Conservation (phyloP, 768 basidiomycete species). For the Mycena floridula region DNA sequence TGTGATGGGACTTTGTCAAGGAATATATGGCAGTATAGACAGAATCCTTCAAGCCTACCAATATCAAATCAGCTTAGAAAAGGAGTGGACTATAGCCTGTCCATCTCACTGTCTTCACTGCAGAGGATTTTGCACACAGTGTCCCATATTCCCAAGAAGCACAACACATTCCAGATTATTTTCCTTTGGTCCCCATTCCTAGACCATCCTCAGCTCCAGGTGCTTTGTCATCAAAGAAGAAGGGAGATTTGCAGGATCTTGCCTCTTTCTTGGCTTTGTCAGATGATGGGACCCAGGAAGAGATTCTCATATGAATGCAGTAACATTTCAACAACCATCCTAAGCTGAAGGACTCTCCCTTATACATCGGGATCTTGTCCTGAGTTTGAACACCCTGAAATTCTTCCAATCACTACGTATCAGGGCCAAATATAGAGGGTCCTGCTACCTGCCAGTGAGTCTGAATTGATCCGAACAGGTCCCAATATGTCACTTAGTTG, state of each 20-base stretch:
- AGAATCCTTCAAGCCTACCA: slow-evolving; percentile 6
- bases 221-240: slow-evolving; percentile 58
- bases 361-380: slow-evolving; percentile 46
- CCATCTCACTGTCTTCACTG: slow-evolving; percentile 18
- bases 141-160: slow-evolving; percentile 9
- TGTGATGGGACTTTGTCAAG: slow-evolving; percentile 22
- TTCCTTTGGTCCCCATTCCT: slow-evolving; percentile 1
- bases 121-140: slow-evolving; percentile 19
- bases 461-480: too few relatives aligned
- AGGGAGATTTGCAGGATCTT: slow-evolving; percentile 59
- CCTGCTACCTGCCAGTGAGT: too few relatives aligned
- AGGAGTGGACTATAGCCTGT: slow-evolving; percentile 20
- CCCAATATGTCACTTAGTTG: too few relatives aligned
- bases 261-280: slow-evolving; percentile 46
- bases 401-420: background rate
- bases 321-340: slow-evolving; percentile 54
- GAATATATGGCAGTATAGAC: slow-evolving; percentile 21
- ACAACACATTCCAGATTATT: slow-evolving; percentile 10
- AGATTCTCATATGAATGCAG: slow-evolving; percentile 55
- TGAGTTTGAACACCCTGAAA: background rate
- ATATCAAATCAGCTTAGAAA: slow-evolving; percentile 15
- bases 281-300: slow-evolving; percentile 57
- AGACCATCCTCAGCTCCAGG: slow-evolving; percentile 11
- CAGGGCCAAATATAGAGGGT: too few relatives aligned
- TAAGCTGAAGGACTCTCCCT: slow-evolving; percentile 48